Conservation (phyloP, 768 basidiomycete species). For the Nidularia sp. region DNA sequence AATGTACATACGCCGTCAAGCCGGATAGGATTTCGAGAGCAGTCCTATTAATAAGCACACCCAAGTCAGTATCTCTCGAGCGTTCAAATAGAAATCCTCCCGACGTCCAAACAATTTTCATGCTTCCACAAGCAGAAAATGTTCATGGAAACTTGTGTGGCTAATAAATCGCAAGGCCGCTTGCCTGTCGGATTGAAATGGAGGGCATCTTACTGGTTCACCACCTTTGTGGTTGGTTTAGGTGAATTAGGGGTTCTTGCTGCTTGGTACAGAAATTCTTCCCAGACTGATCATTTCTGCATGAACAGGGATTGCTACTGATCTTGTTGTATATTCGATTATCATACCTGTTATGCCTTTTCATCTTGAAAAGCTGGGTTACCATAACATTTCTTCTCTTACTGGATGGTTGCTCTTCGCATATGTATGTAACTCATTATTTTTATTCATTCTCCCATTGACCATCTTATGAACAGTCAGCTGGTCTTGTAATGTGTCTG, state of each 20-base stretch:
- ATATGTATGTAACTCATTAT: slow-evolving; percentile 34
- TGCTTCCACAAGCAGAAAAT: too few species aligned
- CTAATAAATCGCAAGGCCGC: too few species aligned
- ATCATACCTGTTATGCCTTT: slow-evolving; percentile 65
- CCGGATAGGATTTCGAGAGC: too few species aligned
- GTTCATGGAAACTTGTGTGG: too few species aligned
- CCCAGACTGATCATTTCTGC: not conserved
- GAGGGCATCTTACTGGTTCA: slow-evolving; percentile 56
- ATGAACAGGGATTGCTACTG: slow-evolving; percentile 37
- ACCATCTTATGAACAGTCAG: slow-evolving; percentile 37
- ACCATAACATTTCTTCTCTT: slow-evolving; percentile 39
- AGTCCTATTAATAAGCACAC: too few species aligned
- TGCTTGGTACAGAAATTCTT: not conserved
- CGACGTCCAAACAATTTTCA: too few species aligned
- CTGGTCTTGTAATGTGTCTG: slow-evolving; percentile 52
- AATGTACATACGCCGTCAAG: too few species aligned
- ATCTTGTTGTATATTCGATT: slow-evolving; percentile 57
- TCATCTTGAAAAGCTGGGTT: slow-evolving; percentile 47
- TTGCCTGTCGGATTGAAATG: slow-evolving; percentile 47
- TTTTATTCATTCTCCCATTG: slow-evolving; percentile 1
- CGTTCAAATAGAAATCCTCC: too few species aligned
- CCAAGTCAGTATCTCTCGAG: too few species aligned
- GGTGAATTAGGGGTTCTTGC: slow-evolving; percentile 24
- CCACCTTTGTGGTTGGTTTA: slow-evolving; percentile 49
- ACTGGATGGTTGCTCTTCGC: slow-evolving; percentile 61